phyloP scores from a whole-genome alignment of 2,329 filamentous ascomycete genomes.

The Penicillium sp. region DNA sequence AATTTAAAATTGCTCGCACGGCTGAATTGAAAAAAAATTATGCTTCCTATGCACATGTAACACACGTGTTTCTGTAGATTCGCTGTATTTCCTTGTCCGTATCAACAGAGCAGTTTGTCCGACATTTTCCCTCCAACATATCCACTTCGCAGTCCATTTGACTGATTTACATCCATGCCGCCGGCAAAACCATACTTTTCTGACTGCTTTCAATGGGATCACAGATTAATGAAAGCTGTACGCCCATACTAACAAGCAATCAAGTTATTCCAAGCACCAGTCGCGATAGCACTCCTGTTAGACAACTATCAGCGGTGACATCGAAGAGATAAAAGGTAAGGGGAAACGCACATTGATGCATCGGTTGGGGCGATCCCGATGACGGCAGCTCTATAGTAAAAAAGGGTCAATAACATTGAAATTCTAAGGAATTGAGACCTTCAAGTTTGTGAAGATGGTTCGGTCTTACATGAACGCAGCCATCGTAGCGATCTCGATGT shows the following conservation, averaged over 20 bases:
- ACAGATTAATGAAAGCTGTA: constrained; percentile 4
- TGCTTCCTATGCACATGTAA: neutral
- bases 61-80: neutral
- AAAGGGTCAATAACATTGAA: neutral
- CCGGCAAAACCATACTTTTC: neutral
- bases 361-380: neutral
- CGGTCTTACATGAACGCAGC: constrained; percentile 2
- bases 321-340: neutral
- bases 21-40: neutral
- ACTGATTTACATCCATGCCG: neutral
- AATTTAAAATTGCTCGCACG: too few species aligned
- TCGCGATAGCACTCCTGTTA: neutral
- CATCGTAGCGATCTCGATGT: neutral
- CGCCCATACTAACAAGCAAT: neutral
- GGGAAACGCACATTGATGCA: neutral
- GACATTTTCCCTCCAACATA: neutral
- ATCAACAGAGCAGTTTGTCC: neutral
- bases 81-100: neutral
- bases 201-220: neutral
- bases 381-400: neutral
- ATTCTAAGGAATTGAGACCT: too few species aligned
- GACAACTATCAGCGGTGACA: neutral
- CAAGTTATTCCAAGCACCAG: neutral
- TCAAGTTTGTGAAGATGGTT: neutral
- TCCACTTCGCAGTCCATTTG: neutral